Base-by-base conservation (phyloP, 495 filamentous ascomycete genomes). In the Pseudevernia furfuracea region DNA sequence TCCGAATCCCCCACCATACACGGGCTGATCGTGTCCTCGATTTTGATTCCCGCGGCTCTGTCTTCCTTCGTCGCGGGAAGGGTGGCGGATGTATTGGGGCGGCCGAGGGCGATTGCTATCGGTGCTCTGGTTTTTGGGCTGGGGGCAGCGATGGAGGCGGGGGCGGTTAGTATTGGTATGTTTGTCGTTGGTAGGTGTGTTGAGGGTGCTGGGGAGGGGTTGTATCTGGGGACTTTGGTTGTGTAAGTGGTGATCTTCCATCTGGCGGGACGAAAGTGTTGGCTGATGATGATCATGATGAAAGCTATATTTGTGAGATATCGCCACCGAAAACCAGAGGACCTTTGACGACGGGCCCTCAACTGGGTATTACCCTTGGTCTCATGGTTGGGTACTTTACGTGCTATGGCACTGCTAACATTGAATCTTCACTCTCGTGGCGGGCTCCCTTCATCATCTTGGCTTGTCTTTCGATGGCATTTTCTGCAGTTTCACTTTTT, bases 21-120 rank as follows among this genome's bases (percentile, higher is more conserved):
- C 4, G 48, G 48, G 3, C 10, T 52, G 23, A 79, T 85, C 9
- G 83, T 88, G 25, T 88, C 86, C 2, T 77, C 80, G 10, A 85
- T 88, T 63, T 73, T 88, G 62, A 77, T 89, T 28, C 79, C 85
- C 7, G 86, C 82, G 17, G 81, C 85, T 1, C 58, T 86, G 0
- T 81, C 84, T 0, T 85, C 84, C 0, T 75, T 88, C 60, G 84
- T 87, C 58, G 82, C 84, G 0, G 86, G 86, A 0, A 75, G 81
- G 63, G 68, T 87, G 7, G 84, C 86, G 9, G 83, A 89, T 68
- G 74, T 73, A 25, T 74, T 84, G 3, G 85, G 85, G 2, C 74
- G 84, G 19, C 72, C 80, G 0, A 74, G 10, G 10, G 23, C 11
- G 1, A 30, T 52, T 14, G 23, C 23, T 1, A 12, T 30, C 4